Evolutionary conservation across 73 alveolate genomes (phyloP), one percentile per base, ranked within the genome.

Genomic region (Symbiodinium pilosum): DNA sequence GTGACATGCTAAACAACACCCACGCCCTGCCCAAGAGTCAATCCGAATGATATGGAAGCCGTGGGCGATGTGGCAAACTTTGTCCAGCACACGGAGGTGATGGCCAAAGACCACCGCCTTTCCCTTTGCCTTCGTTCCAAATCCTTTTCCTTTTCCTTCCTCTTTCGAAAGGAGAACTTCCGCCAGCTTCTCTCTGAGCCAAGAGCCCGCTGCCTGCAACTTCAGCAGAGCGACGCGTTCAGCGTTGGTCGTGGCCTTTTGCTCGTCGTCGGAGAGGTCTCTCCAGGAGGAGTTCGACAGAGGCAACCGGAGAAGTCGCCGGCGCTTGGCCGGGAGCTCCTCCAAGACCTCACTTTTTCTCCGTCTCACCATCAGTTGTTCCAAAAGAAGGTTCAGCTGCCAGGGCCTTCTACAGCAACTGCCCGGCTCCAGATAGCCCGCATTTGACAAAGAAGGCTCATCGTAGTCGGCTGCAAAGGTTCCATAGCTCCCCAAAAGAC

Each of bases 161-260:
- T 52, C 20, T 52, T 52, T 9, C 28, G 9, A n/a, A n/a, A n/a
- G n/a, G n/a, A n/a, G n/a, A n/a, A n/a, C n/a, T 30, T 34, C 5
- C 34, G 14, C 85, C 85, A n/a, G 85, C 41, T n/a, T n/a, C 85
- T n/a, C 85, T 2, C 85, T 47, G 39, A 91, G 30, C 97, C 97
- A 91, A 32, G 41, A 68, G 81, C 71, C 81, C 0, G 97, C 87
- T 6, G 97, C 97, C 40, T 43, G 42, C 89, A 91, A 40, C 81
- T 91, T 91, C 81, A 71, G 54, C 83, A 91, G 84, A 18, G 89
- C 97, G 42, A 87, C 68, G 42, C 97, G 97, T 26, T 91, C 97
- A 30, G 38, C 42, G 34, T 69, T 54, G 3, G 97, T 91, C 26
- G 2, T 30, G 6, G 89, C 88, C 24, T 43, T 34, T 3, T 30